These are phyloP conservation scores for Picea sitchensis DNA, from an alignment of 75 land plant species.

Conservation along the genomic window DNA sequence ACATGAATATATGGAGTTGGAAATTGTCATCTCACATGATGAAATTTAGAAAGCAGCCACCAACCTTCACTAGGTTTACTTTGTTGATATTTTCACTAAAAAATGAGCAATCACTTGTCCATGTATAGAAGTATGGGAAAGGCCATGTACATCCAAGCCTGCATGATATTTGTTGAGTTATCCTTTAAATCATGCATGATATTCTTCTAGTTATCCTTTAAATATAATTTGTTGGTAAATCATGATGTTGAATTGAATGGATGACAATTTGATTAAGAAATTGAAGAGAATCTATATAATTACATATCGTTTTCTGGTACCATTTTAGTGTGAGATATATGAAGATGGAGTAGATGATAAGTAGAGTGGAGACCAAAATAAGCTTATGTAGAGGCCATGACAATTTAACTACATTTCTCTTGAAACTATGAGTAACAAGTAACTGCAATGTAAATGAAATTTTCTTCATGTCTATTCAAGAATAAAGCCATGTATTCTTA, in stretches of 20 bases:
- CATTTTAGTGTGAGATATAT: constrained; percentile 46
- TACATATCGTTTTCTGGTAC: constrained; percentile 67
- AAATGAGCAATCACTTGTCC: constrained; percentile 32
- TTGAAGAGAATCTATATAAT: not conserved
- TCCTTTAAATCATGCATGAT: constrained; percentile 46
- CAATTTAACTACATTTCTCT: constrained; percentile 66
- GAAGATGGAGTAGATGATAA: constrained; percentile 57
- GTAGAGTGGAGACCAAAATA: constrained; percentile 51
- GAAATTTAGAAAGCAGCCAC: not conserved
- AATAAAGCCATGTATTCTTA: too few relatives aligned
- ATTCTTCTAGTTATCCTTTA: too few relatives aligned
- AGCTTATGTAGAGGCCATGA: constrained; percentile 56
- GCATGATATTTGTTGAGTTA: too few relatives aligned
- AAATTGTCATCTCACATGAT: not conserved
- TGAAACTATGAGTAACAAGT: constrained; percentile 39
- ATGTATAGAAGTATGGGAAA: constrained; percentile 59
- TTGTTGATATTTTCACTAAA: constrained; percentile 32
- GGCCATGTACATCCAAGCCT: constrained; percentile 61
- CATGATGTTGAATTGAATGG: not conserved
- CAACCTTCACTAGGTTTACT: constrained; percentile 57
- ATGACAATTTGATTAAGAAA: not conserved
- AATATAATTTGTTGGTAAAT: not conserved
- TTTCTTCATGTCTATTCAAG: too few relatives aligned
- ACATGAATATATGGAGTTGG: not conserved
- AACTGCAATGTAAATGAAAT: too few relatives aligned